Evolutionary conservation across 495 filamentous ascomycete genomes (phyloP).

Genomic region (Margaritispora aquatica): DNA sequence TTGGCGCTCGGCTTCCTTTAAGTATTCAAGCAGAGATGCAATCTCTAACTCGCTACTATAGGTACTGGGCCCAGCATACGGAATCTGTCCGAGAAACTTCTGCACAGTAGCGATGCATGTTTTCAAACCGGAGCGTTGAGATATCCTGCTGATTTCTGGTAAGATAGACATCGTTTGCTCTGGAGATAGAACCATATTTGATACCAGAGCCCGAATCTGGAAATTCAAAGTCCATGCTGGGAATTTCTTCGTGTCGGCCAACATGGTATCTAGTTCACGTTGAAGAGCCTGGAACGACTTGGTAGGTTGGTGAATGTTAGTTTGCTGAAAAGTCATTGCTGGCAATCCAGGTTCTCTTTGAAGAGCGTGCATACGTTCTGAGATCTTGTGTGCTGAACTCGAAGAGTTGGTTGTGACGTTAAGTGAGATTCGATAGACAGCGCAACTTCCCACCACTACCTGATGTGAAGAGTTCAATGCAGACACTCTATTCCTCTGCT

Average conservation of each 20-base stretch:
- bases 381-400: conserved; percentile 25
- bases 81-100: neutral
- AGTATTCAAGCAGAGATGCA: neutral
- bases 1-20: neutral
- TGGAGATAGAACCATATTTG: neutral
- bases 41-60: neutral
- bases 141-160: neutral
- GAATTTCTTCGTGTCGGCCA: neutral
- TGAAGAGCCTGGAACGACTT: neutral
- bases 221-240: neutral
- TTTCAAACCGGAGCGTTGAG: neutral
- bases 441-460: neutral
- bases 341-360: conserved; percentile 25
- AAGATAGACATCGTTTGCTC: neutral
- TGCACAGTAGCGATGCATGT: neutral
- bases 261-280: neutral
- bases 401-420: neutral
- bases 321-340: conserved; percentile 1
- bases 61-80: neutral
- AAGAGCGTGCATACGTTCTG: conserved; percentile 21
- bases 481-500: neutral
- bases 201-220: neutral
- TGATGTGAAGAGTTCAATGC: neutral
- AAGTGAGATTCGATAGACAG: neutral
- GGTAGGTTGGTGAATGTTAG: neutral